Base-by-base conservation (phyloP, 768 basidiomycete species). In the Russula ochroleuca region DNA sequence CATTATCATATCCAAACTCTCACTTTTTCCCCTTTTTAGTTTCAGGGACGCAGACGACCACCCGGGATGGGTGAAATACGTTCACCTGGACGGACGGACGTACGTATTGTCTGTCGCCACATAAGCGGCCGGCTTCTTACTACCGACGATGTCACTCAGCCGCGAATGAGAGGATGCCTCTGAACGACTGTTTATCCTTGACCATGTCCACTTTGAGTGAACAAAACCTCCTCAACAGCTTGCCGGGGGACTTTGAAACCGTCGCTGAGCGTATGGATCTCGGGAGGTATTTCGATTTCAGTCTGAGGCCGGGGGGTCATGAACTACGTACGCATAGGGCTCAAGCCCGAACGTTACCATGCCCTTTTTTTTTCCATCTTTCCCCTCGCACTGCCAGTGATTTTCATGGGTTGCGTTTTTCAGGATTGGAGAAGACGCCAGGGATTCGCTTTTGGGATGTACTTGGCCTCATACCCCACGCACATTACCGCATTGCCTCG, bases 191-290 rank as follows among this genome's bases (percentile, higher is more conserved):
- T 38, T 38, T 38, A n/a, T 19, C 37, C 1, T 3, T 64, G 23
- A 31, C 52, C 25, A 41, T 47, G 13, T 23, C 25, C 21, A 40
- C 37, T 11, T 25, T 55, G 45, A 38, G 15, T n/a, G 28, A 40
- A 45, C 45, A 64, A 8, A 35, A 54, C 13, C 57, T 64, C 21
- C 51, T 59, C 19, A 17, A 40, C 2, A n/a, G 48, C 23, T 52
- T 63, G 21, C 62, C 62, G 28, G 15, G 17, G 17, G 62, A 63
- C 25, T 35, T 53, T 38, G 57, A 63, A 33, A 45, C 48, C n/a
- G 57, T 63, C n/a, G 50, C 43, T 14, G 62, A 63, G 23, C 43
- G 43, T 5, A 63, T 63, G 62, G 45, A 59, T 17, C 62, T 21
- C 63, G 57, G 5, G 52, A 47, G 21, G 57, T 49, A 35, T 64